A percentile compares a stretch with the other conserved stretches of the same genome.
These are phyloP conservation scores for Capronia coronata DNA, from an alignment of 2,329 filamentous ascomycete genomes.

Conservation along the genomic window DNA sequence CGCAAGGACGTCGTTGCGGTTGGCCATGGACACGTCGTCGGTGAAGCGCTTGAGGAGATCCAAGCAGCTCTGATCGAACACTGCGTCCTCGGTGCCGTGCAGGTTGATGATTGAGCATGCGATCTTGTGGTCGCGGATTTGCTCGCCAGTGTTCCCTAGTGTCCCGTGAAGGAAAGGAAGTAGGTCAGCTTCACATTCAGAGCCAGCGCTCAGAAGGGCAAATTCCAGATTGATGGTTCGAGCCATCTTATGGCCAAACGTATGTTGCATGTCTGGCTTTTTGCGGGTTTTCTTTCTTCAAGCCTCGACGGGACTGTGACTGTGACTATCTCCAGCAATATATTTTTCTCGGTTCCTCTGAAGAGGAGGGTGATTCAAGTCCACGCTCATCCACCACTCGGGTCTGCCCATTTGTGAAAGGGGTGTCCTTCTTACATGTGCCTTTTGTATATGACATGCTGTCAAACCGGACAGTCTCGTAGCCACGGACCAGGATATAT, in stretches of 20 bases:
- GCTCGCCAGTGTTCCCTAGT: conserved; percentile 20
- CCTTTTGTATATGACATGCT: conserved; percentile 17
- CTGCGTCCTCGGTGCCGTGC: conserved; percentile 17
- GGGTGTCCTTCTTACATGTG: conserved; percentile 5
- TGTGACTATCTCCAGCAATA: too few species aligned
- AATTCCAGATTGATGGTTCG: too few species aligned
- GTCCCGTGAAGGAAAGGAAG: not conserved
- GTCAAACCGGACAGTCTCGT: too few species aligned
- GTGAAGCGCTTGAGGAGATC: conserved; percentile 19
- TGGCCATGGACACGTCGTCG: conserved; percentile 6
- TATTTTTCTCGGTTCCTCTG: too few species aligned
- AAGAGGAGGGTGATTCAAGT: too few species aligned
- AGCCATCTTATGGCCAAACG: too few species aligned
- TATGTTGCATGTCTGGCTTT: too few species aligned
- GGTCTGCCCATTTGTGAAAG: not conserved
- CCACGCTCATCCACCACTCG: too few species aligned
- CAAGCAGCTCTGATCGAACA: conserved; percentile 14
- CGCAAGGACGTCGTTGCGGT: conserved; percentile 12
- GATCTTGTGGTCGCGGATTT: conserved; percentile 22
- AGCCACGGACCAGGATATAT: too few species aligned
- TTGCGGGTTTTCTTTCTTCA: too few species aligned
- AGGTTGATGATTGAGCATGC: conserved; percentile 22
- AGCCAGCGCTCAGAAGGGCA: not conserved
- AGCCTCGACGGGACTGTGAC: too few species aligned
- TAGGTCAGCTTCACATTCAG: not conserved